These are phyloP conservation scores for Penicillium sp. DNA, from an alignment of 2,329 filamentous ascomycete genomes.

Conservation along the genomic window DNA sequence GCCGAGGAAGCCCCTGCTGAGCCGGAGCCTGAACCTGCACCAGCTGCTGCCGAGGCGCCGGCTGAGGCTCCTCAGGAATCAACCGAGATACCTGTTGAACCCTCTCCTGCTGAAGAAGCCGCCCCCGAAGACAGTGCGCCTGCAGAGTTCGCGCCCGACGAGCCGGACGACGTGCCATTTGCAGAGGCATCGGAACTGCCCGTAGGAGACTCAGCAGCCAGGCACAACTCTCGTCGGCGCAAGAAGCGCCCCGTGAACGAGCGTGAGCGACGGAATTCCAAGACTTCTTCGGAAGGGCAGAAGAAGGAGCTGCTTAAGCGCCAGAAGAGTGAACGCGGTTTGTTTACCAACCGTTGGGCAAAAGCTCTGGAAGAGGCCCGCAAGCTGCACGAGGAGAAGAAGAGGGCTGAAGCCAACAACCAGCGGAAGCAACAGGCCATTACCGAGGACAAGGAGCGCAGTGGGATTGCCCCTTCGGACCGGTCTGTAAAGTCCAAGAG, in stretches of 20 bases:
- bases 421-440: slow-evolving; percentile 24
- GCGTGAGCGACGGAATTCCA: slow-evolving; percentile 39
- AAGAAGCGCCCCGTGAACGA: slow-evolving; percentile 35
- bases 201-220: slow-evolving; percentile 10
- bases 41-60: not conserved
- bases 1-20: slow-evolving; percentile 7
- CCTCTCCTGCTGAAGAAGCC: not conserved
- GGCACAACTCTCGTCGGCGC: slow-evolving; percentile 29
- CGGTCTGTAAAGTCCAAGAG: slow-evolving; percentile 20
- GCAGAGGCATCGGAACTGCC: slow-evolving; percentile 12
- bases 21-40: not conserved
- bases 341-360: slow-evolving; percentile 37
- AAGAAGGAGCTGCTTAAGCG: slow-evolving; percentile 30
- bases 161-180: not conserved
- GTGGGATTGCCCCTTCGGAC: slow-evolving; percentile 14
- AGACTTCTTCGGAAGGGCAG: slow-evolving; percentile 36
- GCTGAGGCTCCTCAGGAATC: not conserved
- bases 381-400: slow-evolving; percentile 38
- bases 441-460: slow-evolving; percentile 24
- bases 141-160: slow-evolving; percentile 1
- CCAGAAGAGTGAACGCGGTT: slow-evolving; percentile 35
- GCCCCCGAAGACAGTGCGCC: slow-evolving; percentile 4
- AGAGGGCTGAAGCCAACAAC: slow-evolving; percentile 22
- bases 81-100: not conserved
- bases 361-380: slow-evolving; percentile 40